Percentiles rank a stretch among this genome's conserved stretches.
Evolutionary conservation across 2,329 filamentous ascomycete species (phyloP).

Genomic region (Aspergillus unguis): DNA sequence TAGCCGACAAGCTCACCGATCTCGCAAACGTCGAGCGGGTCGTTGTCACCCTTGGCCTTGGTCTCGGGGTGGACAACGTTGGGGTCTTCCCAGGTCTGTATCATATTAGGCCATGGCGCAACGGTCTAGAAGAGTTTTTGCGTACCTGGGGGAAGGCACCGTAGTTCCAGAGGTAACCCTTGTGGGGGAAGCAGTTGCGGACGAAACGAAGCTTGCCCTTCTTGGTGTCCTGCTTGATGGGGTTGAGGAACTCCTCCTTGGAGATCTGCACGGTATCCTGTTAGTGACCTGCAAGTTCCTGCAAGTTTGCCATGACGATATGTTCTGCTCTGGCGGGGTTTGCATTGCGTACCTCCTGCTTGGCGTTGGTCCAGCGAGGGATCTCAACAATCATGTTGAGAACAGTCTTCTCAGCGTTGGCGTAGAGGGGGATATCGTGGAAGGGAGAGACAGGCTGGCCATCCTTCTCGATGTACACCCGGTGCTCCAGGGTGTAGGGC

Average conservation of each 20-base stretch:
- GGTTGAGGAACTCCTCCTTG: slow-evolving; percentile 97
- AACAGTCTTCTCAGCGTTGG: slow-evolving; percentile 91
- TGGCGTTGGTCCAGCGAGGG: slow-evolving; percentile 98
- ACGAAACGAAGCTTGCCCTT: slow-evolving; percentile 99
- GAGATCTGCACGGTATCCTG: slow-evolving; percentile 65
- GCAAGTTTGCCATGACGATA: slow-evolving; percentile 4
- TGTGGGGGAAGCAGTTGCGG: slow-evolving; percentile 99
- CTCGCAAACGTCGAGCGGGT: slow-evolving; percentile 98
- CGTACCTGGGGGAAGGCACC: slow-evolving; percentile 95
- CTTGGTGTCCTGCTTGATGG: slow-evolving; percentile 99
- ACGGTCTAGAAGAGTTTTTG: slow-evolving; percentile 4
- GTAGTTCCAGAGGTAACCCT: slow-evolving; percentile 99
- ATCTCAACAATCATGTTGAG: slow-evolving; percentile 99
- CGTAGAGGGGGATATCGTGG: slow-evolving; percentile 97
- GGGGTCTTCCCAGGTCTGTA: slow-evolving; percentile 97
- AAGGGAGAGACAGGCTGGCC: slow-evolving; percentile 90
- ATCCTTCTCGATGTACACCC: slow-evolving; percentile 97
- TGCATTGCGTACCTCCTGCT: slow-evolving; percentile 78
- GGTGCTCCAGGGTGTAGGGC: slow-evolving; percentile 92
- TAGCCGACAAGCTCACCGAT: slow-evolving; percentile 98
- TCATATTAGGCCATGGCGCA: slow-evolving; percentile 2
- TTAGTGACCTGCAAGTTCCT: slow-evolving; percentile 17
- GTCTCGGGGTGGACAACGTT: slow-evolving; percentile 95
- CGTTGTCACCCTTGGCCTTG: slow-evolving; percentile 99
- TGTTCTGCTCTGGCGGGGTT: slow-evolving; percentile 1